Evolutionary conservation across 2,329 filamentous ascomycete genomes (phyloP).

Genomic region (Colletotrichum destructivum): DNA sequence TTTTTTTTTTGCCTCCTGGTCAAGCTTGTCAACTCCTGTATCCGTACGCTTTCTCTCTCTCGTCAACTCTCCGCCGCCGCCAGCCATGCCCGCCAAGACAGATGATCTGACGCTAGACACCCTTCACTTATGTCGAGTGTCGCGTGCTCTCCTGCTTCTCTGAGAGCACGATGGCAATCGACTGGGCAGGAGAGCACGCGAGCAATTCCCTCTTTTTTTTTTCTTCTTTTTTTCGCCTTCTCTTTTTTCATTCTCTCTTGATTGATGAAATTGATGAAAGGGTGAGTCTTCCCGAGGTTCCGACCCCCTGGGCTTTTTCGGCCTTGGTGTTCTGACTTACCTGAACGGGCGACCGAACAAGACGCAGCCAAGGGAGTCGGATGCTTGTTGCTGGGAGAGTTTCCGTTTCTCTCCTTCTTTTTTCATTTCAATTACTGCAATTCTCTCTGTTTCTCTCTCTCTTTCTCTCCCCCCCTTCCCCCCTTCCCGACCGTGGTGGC

Average conservation of each 20-base stretch:
- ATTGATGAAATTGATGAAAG: too few relatives aligned
- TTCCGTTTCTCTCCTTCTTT: not conserved
- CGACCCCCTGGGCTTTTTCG: not conserved
- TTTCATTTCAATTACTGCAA: too few relatives aligned
- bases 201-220: conserved; percentile 20
- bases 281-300: not conserved
- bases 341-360: conserved; percentile 14
- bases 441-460: too few relatives aligned
- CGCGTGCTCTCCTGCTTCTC: conserved; percentile 36
- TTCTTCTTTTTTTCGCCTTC: too few relatives aligned
- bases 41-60: too few relatives aligned
- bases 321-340: not conserved
- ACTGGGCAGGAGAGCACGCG: conserved; percentile 34
- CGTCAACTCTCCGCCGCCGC: not conserved
- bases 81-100: conserved; percentile 31
- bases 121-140: conserved; percentile 5
- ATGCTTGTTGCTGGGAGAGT: not conserved
- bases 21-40: not conserved
- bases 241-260: not conserved
- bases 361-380: conserved; percentile 19
- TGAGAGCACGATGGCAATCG: conserved; percentile 34
- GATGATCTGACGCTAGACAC: conserved; percentile 30
- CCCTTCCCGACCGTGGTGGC: too few relatives aligned
- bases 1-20: not conserved
- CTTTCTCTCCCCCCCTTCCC: too few relatives aligned